Evolutionary conservation across 176 grass and related monocot genomes (phyloP).

Genomic region (Oryza meridionalis): DNA sequence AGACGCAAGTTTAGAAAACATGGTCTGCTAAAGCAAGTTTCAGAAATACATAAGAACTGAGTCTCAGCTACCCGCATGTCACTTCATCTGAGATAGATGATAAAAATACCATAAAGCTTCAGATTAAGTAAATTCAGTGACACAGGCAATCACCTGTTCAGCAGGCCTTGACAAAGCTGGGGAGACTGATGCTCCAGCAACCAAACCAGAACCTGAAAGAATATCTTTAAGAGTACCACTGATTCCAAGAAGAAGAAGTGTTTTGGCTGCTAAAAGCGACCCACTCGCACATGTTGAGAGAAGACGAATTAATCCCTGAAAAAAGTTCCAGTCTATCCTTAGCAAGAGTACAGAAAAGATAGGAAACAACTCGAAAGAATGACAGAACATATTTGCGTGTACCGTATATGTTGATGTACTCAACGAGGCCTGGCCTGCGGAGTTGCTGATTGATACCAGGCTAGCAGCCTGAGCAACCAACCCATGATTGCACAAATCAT

Average conservation of each 20-base stretch:
- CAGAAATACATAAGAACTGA: conserved; percentile 1
- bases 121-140: background rate
- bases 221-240: conserved; percentile 92
- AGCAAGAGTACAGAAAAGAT: conserved; percentile 2
- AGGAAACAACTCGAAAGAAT: conserved; percentile 3
- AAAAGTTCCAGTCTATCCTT: conserved; percentile 7
- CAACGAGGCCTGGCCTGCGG: conserved; percentile 70
- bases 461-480: conserved; percentile 74
- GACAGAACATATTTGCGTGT: conserved; percentile 16
- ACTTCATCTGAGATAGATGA: background rate
- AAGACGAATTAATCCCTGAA: conserved; percentile 88
- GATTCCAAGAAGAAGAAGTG: conserved; percentile 84
- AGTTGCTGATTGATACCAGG: conserved; percentile 74
- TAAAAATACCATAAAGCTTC: background rate
- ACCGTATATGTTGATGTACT: conserved; percentile 93
- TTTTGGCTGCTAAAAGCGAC: conserved; percentile 77
- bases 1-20: background rate
- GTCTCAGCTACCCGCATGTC: background rate
- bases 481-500: conserved; percentile 87
- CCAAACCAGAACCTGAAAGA: conserved; percentile 70
- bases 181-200: conserved; percentile 63
- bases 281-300: conserved; percentile 88
- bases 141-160: conserved; percentile 62
- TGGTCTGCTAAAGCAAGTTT: background rate
- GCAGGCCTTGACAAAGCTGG: conserved; percentile 81